phyloP scores from a whole-genome alignment of 495 filamentous ascomycete species.

The Penicillium angulare region DNA sequence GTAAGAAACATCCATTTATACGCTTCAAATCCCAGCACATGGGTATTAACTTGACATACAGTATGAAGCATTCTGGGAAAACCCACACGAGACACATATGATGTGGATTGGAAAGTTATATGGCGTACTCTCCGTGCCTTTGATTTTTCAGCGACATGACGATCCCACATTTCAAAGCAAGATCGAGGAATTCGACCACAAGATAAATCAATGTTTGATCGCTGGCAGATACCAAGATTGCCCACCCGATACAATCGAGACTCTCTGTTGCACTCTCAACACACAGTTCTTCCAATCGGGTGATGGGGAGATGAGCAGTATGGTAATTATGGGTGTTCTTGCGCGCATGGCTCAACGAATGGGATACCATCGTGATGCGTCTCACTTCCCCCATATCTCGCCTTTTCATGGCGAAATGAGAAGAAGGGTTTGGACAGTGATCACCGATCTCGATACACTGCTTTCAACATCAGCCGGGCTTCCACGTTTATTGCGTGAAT shows the following conservation, averaged over 20 bases:
- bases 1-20: conserved; percentile 3
- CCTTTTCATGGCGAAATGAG: conserved; percentile 57
- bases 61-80: conserved; percentile 33
- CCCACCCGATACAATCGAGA: conserved; percentile 38
- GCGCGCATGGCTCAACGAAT: conserved; percentile 39
- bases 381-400: conserved; percentile 42
- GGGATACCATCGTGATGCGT: conserved; percentile 47
- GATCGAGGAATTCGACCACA: conserved; percentile 25
- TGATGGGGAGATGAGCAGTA: conserved; percentile 36
- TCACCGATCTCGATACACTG: conserved; percentile 47
- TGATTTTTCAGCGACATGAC: conserved; percentile 7
- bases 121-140: conserved; percentile 23
- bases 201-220: conserved; percentile 33
- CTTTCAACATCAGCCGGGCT: conserved; percentile 40
- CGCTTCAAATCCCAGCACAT: background rate
- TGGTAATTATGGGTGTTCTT: conserved; percentile 35
- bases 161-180: background rate
- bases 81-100: conserved; percentile 15
- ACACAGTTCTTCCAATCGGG: conserved; percentile 31
- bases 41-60: conserved; percentile 2
- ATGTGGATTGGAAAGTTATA: conserved; percentile 35
- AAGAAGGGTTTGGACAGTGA: conserved; percentile 51
- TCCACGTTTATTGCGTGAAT: conserved; percentile 29
- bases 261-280: conserved; percentile 33
- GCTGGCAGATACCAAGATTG: conserved; percentile 43